Base-by-base conservation (phyloP, 208 protist genomes). In the Tritrichomonas musculus region DNA sequence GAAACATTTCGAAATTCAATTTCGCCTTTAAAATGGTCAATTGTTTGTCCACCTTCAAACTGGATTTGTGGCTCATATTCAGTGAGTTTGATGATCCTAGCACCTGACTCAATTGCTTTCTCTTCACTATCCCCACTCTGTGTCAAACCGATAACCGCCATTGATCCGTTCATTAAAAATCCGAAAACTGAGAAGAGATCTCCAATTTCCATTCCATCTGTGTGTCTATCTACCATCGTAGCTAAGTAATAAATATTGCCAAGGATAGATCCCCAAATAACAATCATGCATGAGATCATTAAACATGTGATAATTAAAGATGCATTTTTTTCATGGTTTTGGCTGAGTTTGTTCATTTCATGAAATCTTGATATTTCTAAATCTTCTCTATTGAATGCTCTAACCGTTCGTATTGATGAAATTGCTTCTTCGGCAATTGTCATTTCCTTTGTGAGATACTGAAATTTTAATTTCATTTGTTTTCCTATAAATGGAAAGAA, bases 1-100 rank as follows among this genome's bases (percentile, higher is more conserved):
- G 47, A 60, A n/a, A 92, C 77, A 92, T 92, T 53, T 39, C 60
- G 8, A 57, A 92, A 92, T 22, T 66, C 53, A 47, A 92, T 92
- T 22, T 66, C 4, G 3, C 82, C 82, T 47, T 66, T 57, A 4
- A 92, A 69, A 47, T 92, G 50, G 14, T 64, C 30, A 57, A 88
- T 49, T 30, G n/a, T 57, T 27, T 49, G 9, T 39, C 77, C 77
- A 30, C 47, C 77, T 39, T 88, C 77, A 39, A 60, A 88, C 13
- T 41, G 77, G 17, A 88, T 39, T 39, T 3, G 8, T 57, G 77
- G 41, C 4, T 53, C 47, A 22, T 57, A 20, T 33, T 88, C 39
- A 3, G 0, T 2, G 2, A 88, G 1, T 57, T 53, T 88, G 5
- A 57, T 5, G 2, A 88, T 57, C 0, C 47, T 25, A 11, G 41